phyloP scores from a whole-genome alignment of 1,284 basidiomycete genomes.

The Sanghuangporus sanghuang region DNA sequence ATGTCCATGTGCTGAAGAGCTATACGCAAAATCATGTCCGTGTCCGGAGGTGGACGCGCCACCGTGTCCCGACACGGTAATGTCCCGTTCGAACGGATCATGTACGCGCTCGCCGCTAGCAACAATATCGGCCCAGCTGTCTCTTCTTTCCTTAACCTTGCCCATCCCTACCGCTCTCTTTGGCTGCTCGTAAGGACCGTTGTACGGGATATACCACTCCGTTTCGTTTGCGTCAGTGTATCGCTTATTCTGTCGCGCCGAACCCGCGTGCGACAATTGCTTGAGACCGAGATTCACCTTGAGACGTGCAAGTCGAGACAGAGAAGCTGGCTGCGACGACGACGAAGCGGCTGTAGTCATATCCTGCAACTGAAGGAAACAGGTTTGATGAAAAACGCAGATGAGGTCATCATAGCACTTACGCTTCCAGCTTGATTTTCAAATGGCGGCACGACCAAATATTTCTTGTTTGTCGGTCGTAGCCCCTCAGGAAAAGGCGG shows the following conservation, averaged over 20 bases:
- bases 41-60: conserved; percentile 8
- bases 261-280: not conserved
- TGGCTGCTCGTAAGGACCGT: conserved; percentile 50
- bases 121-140: conserved; percentile 9
- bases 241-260: conserved; percentile 4
- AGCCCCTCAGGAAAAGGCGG: not conserved
- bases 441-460: not conserved
- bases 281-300: conserved; percentile 12
- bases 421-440: not conserved
- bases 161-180: conserved; percentile 39
- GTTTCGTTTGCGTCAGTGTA: conserved; percentile 31
- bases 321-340: conserved; percentile 6
- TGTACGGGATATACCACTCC: conserved; percentile 62
- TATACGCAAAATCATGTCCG: not conserved
- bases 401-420: not conserved
- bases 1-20: conserved; percentile 1
- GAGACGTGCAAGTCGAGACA: conserved; percentile 15
- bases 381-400: not conserved
- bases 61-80: not conserved
- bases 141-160: conserved; percentile 31
- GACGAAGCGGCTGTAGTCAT: conserved; percentile 12
- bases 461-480: not conserved
- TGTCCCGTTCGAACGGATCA: conserved; percentile 7
- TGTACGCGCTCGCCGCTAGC: not conserved
- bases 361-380: not conserved